These are phyloP conservation scores for Vigna nakashimae DNA, from an alignment of 306 rosid species.

Conservation along the genomic window DNA sequence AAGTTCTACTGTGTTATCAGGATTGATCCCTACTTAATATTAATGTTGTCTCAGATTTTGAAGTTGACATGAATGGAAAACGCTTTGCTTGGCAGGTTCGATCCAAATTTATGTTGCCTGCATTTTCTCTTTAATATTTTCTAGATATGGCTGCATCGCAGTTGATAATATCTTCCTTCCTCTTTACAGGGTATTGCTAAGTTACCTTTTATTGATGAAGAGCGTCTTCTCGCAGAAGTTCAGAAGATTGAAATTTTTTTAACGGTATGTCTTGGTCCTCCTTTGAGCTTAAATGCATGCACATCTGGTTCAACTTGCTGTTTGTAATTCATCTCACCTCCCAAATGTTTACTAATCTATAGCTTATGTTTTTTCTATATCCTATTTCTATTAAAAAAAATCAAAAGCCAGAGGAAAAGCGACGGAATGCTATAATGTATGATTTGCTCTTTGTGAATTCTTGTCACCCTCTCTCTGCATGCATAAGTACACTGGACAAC, in stretches of 20 bases:
- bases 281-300: conserved; percentile 5
- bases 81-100: conserved; percentile 96
- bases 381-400: neutral
- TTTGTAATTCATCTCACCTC: neutral
- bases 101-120: conserved; percentile 29
- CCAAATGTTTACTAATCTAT: conserved; percentile 11
- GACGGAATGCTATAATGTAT: conserved; percentile 79
- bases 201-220: conserved; percentile 96
- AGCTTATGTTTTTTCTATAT: conserved; percentile 33
- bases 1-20: conserved; percentile 10
- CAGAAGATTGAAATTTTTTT: conserved; percentile 69
- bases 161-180: conserved; percentile 29
- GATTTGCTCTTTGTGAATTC: conserved; percentile 92
- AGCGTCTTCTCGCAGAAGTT: conserved; percentile 89
- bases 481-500: conserved; percentile 91
- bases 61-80: conserved; percentile 99
- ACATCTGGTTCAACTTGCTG: conserved; percentile 6
- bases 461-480: conserved; percentile 94
- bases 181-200: conserved; percentile 87
- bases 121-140: conserved; percentile 5
- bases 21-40: conserved; percentile 34
- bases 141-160: neutral
- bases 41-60: conserved; percentile 73
- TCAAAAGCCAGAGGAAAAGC: conserved; percentile 72
- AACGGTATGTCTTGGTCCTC: conserved; percentile 60